Evolutionary conservation across 2,329 filamentous ascomycete genomes (phyloP).

Genomic region (Davidsoniella neocaledoniae): DNA sequence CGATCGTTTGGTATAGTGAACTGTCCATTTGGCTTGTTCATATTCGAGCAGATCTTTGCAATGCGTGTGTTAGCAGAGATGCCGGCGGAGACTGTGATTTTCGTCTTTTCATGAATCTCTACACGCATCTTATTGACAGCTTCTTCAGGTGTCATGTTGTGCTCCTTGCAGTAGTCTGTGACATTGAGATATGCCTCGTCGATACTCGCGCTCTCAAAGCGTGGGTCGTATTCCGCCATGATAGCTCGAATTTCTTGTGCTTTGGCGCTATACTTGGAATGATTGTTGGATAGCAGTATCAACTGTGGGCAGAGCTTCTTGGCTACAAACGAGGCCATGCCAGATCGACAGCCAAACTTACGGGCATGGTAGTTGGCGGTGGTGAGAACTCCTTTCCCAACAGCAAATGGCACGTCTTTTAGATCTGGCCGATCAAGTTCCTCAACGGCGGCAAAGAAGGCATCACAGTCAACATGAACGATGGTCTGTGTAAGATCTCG

Average conservation of each 20-base stretch:
- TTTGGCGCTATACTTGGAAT: conserved; percentile 80
- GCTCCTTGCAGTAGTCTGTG: conserved; percentile 62
- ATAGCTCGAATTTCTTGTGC: conserved; percentile 74
- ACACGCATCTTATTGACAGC: conserved; percentile 61
- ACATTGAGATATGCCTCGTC: conserved; percentile 96
- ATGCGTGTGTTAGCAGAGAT: conserved; percentile 87
- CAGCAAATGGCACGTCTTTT: conserved; percentile 74
- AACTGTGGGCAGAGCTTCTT: conserved; percentile 84
- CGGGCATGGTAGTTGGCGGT: conserved; percentile 78
- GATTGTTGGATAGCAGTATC: conserved; percentile 68
- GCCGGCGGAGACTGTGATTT: conserved; percentile 81
- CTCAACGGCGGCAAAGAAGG: conserved; percentile 92
- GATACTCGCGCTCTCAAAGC: conserved; percentile 85
- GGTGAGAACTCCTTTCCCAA: conserved; percentile 52
- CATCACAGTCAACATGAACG: conserved; percentile 91
- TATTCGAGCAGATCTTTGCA: conserved; percentile 88
- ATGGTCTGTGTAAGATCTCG: conserved; percentile 73
- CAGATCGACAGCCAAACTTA: conserved; percentile 77
- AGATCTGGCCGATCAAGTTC: conserved; percentile 71
- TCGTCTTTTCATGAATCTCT: conserved; percentile 58
- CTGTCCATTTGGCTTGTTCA: conserved; percentile 93
- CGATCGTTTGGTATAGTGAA: conserved; percentile 60
- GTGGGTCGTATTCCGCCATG: conserved; percentile 70
- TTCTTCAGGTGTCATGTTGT: conserved; percentile 51
- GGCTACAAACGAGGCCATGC: conserved; percentile 92